Conservation (phyloP, 2,329 filamentous ascomycete genomes). For the Chrysoporthe deuterocubensis region DNA sequence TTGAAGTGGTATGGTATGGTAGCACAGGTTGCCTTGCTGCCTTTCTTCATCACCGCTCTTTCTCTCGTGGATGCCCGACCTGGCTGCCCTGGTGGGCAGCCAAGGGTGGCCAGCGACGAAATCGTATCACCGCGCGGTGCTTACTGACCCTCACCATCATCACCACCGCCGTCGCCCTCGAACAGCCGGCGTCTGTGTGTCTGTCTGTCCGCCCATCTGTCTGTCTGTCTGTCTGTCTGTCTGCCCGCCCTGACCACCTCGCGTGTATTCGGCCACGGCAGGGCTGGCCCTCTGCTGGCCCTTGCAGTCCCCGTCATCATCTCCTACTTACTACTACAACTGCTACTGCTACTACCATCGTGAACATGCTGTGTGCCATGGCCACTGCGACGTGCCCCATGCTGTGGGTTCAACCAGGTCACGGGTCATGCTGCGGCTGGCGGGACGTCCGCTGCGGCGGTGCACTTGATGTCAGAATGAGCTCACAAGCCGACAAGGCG, state of each 20-base stretch:
- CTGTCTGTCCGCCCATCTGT: background rate
- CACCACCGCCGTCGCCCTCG: background rate
- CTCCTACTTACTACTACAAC: too few species aligned
- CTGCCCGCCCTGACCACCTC: background rate
- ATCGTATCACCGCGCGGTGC: too few species aligned
- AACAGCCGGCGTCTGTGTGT: slow-evolving; percentile 1
- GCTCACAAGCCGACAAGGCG: slow-evolving; percentile 10
- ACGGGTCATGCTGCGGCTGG: background rate
- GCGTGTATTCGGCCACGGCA: background rate
- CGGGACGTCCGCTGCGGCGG: slow-evolving; percentile 5
- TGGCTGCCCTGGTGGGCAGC: background rate
- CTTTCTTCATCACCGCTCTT: slow-evolving; percentile 4
- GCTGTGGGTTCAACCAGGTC: background rate
- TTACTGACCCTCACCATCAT: slow-evolving; percentile 12
- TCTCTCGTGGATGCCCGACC: background rate
- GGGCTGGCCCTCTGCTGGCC: background rate
- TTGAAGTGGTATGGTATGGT: background rate
- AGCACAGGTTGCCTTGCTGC: background rate
- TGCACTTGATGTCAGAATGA: slow-evolving; percentile 9
- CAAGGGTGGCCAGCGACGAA: background rate
- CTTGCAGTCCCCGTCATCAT: too few species aligned
- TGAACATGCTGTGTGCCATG: background rate
- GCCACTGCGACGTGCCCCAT: background rate
- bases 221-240: background rate
- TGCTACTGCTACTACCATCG: too few species aligned